These are phyloP conservation scores for Pseudogymnoascus sp. DNA, from an alignment of 2,329 filamentous ascomycete species.

Conservation along the genomic window DNA sequence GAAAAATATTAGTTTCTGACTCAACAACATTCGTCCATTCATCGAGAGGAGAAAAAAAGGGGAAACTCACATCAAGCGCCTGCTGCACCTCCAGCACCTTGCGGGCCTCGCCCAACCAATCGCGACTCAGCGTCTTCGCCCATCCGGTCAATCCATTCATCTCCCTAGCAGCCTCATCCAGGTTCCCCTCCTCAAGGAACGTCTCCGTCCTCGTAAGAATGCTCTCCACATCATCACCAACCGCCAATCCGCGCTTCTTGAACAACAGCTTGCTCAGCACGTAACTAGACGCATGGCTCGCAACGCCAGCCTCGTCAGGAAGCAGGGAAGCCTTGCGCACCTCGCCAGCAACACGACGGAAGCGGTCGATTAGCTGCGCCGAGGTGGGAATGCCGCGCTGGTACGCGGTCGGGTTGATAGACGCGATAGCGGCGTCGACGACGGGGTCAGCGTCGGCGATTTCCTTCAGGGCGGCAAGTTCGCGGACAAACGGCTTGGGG, in stretches of 20 bases:
- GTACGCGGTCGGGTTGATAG: conserved; percentile 88
- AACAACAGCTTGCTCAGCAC: conserved; percentile 91
- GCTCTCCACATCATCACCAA: conserved; percentile 86
- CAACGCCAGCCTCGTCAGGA: conserved; percentile 87
- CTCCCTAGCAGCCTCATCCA: conserved; percentile 85
- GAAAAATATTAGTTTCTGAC: conserved; percentile 16
- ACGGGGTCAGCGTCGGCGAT: conserved; percentile 76
- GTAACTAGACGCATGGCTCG: conserved; percentile 84
- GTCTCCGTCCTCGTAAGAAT: conserved; percentile 84
- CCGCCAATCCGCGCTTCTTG: conserved; percentile 80
- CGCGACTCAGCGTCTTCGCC: conserved; percentile 88
- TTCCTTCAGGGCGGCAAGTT: conserved; percentile 91
- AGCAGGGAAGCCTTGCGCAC: conserved; percentile 90
- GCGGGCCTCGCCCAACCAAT: conserved; percentile 87
- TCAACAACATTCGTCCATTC: no score
- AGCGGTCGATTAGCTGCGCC: conserved; percentile 84
- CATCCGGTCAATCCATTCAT: conserved; percentile 90
- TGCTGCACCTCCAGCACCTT: conserved; percentile 92
- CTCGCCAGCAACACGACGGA: conserved; percentile 84
- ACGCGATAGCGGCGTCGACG: conserved; percentile 89
- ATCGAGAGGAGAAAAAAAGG: conserved; percentile 11
- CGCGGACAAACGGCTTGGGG: conserved; percentile 78
- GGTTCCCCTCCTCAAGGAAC: conserved; percentile 81
- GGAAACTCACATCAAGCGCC: conserved; percentile 74
- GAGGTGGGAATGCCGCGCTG: conserved; percentile 80